Percentiles rank a stretch among this genome's conserved stretches.
These are phyloP conservation scores for Microcyclospora pomicola DNA, from an alignment of 2,329 filamentous ascomycete genomes.

Conservation along the genomic window DNA sequence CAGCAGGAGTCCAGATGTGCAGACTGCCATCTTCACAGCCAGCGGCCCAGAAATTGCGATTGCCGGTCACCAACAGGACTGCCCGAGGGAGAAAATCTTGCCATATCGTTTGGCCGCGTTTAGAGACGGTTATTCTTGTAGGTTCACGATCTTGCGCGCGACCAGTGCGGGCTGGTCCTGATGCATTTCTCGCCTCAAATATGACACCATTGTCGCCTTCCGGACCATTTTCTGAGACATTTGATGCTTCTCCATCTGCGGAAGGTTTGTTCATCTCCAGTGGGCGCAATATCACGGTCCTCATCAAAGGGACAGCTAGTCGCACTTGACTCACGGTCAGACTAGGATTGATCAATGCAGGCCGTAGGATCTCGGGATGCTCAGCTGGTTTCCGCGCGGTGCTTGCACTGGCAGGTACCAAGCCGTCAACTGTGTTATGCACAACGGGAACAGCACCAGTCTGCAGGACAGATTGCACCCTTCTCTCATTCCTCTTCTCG, in stretches of 20 bases:
- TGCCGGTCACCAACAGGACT: conserved; percentile 82
- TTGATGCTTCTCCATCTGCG: conserved; percentile 25
- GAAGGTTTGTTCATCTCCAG: conserved; percentile 50
- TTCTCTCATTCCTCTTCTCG: conserved; percentile 44
- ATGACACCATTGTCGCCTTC: conserved; percentile 53
- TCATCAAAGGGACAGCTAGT: conserved; percentile 74
- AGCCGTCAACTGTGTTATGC: conserved; percentile 60
- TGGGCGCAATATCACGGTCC: conserved; percentile 68
- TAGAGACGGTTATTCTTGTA: conserved; percentile 67
- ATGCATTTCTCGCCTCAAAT: conserved; percentile 78
- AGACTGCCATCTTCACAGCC: conserved; percentile 86
- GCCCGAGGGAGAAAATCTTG: conserved; percentile 82
- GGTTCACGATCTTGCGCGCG: conserved; percentile 58
- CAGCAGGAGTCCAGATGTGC: conserved; percentile 84
- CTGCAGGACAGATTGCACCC: conserved; percentile 44
- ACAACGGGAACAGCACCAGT: conserved; percentile 59
- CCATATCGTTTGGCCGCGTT: conserved; percentile 72
- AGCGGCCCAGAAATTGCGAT: conserved; percentile 79
- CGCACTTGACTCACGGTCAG: conserved; percentile 72
- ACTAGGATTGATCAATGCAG: conserved; percentile 71
- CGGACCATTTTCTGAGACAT: conserved; percentile 13
- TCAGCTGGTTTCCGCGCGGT: conserved; percentile 35
- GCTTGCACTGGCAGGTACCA: conserved; percentile 60
- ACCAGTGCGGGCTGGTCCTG: conserved; percentile 44
- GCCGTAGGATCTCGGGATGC: conserved; percentile 68